Conservation (phyloP, 345 rosid genomes). For the sweet orange (Citrus sinensis) region DNA sequence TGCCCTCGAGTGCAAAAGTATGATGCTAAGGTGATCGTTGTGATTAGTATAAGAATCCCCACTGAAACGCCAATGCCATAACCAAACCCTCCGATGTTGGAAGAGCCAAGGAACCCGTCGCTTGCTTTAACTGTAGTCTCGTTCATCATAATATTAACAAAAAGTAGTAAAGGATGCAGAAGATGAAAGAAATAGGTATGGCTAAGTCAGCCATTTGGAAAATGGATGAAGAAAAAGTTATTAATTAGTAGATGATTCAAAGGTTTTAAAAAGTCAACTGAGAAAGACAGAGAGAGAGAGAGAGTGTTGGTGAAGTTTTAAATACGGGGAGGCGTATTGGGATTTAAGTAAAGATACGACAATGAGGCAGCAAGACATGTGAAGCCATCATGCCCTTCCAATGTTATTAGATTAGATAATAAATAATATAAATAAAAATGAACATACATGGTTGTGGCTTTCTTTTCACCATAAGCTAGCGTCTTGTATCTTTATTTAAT, state of each 20-base stretch:
- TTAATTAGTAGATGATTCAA: slow-evolving; percentile 4
- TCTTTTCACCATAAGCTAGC: background rate
- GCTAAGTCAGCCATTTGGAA: slow-evolving; percentile 36
- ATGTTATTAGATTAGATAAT: background rate
- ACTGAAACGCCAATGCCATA: slow-evolving; percentile 54
- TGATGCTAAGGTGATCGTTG: slow-evolving; percentile 47
- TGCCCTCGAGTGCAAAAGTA: slow-evolving; percentile 36
- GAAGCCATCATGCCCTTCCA: slow-evolving; percentile 4
- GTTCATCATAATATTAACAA: slow-evolving; percentile 1
- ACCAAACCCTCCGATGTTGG: slow-evolving; percentile 40
- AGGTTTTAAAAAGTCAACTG: slow-evolving; percentile 44
- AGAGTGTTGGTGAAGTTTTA: slow-evolving; percentile 21
- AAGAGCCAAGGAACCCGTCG: slow-evolving; percentile 21
- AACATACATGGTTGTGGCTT: background rate
- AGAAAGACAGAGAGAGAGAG: background rate
- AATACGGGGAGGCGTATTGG: slow-evolving; percentile 19
- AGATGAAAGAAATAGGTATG: background rate
- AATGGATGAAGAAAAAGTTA: background rate
- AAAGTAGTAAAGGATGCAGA: background rate
- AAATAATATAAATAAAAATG: too few species aligned
- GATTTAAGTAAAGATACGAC: slow-evolving; percentile 10
- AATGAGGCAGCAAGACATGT: slow-evolving; percentile 10
- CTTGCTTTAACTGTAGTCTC: background rate
- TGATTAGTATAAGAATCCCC: slow-evolving; percentile 47
- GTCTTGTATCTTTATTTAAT: background rate